A percentile compares a stretch with the other conserved stretches of the same genome.
These are phyloP conservation scores for Plenodomus lindquistii DNA, from an alignment of 2,329 filamentous ascomycete genomes.

Conservation along the genomic window DNA sequence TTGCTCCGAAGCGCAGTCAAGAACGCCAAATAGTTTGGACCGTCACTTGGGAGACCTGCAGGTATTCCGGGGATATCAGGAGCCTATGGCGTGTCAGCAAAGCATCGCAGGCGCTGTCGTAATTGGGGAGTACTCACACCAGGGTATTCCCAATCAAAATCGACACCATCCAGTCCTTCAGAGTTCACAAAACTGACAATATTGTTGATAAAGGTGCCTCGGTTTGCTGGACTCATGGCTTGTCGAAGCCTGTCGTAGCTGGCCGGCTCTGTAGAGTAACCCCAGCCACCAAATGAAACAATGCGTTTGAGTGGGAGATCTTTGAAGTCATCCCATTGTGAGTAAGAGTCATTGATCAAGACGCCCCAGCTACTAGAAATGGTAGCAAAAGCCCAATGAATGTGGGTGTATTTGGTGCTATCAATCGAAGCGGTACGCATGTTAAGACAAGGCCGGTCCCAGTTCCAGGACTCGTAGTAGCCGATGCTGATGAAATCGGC, in stretches of 20 bases:
- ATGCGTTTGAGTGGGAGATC: slow-evolving; percentile 43
- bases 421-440: slow-evolving; percentile 6
- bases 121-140: slow-evolving; percentile 3
- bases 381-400: slow-evolving; percentile 18
- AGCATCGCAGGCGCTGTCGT: no score
- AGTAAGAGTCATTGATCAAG: neutral
- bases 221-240: slow-evolving; percentile 44
- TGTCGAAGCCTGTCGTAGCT: slow-evolving; percentile 48
- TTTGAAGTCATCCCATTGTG: slow-evolving; percentile 11
- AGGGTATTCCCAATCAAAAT: slow-evolving; percentile 55
- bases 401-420: slow-evolving; percentile 10
- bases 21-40: slow-evolving; percentile 43
- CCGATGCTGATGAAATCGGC: slow-evolving; percentile 7
- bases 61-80: slow-evolving; percentile 47
- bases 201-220: slow-evolving; percentile 32
- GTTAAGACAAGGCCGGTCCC: slow-evolving; percentile 11
- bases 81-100: slow-evolving; percentile 1
- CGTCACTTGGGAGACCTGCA: slow-evolving; percentile 27
- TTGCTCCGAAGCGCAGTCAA: slow-evolving; percentile 11
- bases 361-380: slow-evolving; percentile 3
- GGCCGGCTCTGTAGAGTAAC: slow-evolving; percentile 44
- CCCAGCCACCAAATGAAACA: slow-evolving; percentile 53
- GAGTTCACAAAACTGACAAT: slow-evolving; percentile 24
- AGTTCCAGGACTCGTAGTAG: slow-evolving; percentile 17
- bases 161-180: slow-evolving; percentile 41